Conservation (phyloP, 2,329 filamentous ascomycete species). For the Trichoderma semiorbis region DNA sequence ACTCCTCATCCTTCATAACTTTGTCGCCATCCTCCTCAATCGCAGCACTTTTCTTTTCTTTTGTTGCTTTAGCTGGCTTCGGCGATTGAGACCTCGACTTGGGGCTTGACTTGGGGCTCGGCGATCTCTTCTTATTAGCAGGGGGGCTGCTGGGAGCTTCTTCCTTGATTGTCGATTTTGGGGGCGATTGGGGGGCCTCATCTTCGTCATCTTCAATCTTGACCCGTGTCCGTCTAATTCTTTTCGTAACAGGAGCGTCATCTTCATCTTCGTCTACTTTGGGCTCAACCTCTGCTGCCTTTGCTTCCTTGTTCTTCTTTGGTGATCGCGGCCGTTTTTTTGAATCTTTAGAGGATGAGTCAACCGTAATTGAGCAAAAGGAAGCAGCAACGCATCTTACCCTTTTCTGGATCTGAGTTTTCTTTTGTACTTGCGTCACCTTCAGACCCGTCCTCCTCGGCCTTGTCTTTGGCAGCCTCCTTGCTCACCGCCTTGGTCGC, state of each 20-base stretch:
- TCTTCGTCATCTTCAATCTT: constrained; percentile 53
- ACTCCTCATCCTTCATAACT: constrained; percentile 22
- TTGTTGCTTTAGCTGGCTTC: constrained; percentile 23
- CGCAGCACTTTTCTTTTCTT: constrained; percentile 29
- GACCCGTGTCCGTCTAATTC: constrained; percentile 45
- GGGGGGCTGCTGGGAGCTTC: constrained; percentile 19
- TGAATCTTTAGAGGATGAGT: constrained; percentile 31
- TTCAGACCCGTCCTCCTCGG: constrained; percentile 24
- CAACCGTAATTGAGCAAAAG: background rate
- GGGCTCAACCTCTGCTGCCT: constrained; percentile 22
- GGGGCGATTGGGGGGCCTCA: constrained; percentile 36
- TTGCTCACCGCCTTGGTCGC: constrained; percentile 52
- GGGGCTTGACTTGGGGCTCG: constrained; percentile 27
- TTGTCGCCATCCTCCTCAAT: constrained; percentile 14
- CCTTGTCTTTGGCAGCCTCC: constrained; percentile 29
- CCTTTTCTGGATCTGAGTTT: constrained; percentile 38
- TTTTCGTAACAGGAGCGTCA: constrained; percentile 59
- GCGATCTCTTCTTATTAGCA: constrained; percentile 22
- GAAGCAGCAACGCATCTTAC: constrained; percentile 25
- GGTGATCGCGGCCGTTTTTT: constrained; percentile 44
- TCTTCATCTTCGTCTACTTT: constrained; percentile 52
- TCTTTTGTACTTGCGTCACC: constrained; percentile 34
- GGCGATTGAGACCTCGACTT: constrained; percentile 20
- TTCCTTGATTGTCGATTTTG: constrained; percentile 22
- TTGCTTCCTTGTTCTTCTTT: background rate